Evolutionary conservation across 2,329 filamentous ascomycete species (phyloP), one percentile per base, ranked within the genome.

Genomic region (Endocalyx cinctus): DNA sequence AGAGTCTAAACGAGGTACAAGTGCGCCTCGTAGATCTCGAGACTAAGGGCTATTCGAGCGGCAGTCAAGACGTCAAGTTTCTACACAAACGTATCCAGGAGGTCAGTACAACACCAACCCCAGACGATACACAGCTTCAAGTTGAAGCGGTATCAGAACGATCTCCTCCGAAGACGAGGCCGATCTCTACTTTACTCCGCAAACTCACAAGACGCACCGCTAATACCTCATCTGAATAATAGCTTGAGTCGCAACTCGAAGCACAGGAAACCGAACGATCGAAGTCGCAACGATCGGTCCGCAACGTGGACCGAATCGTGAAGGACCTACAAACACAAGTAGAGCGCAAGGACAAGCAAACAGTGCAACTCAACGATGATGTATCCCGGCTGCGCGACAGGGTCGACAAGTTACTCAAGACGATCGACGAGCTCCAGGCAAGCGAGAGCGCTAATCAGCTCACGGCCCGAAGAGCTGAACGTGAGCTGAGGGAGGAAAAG

Each of bases 21-120:
- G 76, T 97, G 33, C 81, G 81, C 54, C 78, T 94, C 35, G 83
- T 98, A 33, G 92, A 97, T 57, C 72, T 97, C 7, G 90, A 98
- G 66, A 97, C 92, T 27, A 97, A 97, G 69, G 88, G 89, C 33
- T 97, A 94, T 64, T 92, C 89, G 14, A 94, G 83, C 45, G 86
- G 86, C 16, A 95, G 89, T 59, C 87, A 95, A 52, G 90, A 97
- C 62, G 87, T 97, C 47, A 84, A 92, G 54, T 97, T 96, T 67
- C 64, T 97, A 52, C 86, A 96, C 63, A 90, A 88, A 54, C 79
- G 90, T 31, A 87, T 98, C 46, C 88, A 96, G 67, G 90, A 97
- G 75, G 89, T 94, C 71, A 74, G 78, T 59, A 42, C 29, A 41
- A 25, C 30, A 37, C 37, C 45, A 34, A 43, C 32, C 17, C 12